Evolutionary conservation across 805 yeast species (phyloP).

Genomic region (Starmerella tilneyi): DNA sequence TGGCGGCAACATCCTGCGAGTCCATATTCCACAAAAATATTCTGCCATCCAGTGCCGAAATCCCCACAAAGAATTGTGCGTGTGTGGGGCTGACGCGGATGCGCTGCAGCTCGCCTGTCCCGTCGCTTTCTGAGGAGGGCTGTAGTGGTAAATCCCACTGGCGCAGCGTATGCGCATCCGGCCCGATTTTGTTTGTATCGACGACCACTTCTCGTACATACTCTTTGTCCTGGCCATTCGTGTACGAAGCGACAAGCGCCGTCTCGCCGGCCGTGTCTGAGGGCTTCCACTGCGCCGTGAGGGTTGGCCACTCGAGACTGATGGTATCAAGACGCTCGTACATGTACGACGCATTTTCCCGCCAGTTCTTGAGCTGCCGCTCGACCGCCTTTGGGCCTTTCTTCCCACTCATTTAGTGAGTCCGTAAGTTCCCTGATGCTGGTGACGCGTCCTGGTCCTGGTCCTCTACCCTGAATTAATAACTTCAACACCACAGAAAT

Average conservation of each 20-base stretch:
- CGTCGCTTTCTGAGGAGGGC: background rate
- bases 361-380: conserved; percentile 19
- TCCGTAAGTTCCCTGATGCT: too few relatives aligned
- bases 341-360: conserved; percentile 20
- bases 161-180: conserved; percentile 9
- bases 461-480: background rate
- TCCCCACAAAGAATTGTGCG: conserved; percentile 14
- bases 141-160: conserved; percentile 16
- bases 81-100: conserved; percentile 16
- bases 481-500: background rate
- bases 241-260: conserved; percentile 22
- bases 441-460: background rate
- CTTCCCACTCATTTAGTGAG: conserved; percentile 3
- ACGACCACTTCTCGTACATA: conserved; percentile 18
- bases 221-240: conserved; percentile 18
- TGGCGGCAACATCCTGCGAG: background rate
- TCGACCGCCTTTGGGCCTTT: conserved; percentile 8
- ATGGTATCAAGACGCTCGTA: conserved; percentile 21
- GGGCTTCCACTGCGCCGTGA: conserved; percentile 18
- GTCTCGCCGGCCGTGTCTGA: conserved; percentile 9
- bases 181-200: conserved; percentile 13
- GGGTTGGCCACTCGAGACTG: conserved; percentile 19
- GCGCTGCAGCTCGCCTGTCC: conserved; percentile 12
- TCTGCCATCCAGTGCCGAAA: conserved; percentile 14
- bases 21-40: conserved; percentile 10